Conservation (phyloP, 2,329 filamentous ascomycete species). For the Ambrosiella beaveri region DNA sequence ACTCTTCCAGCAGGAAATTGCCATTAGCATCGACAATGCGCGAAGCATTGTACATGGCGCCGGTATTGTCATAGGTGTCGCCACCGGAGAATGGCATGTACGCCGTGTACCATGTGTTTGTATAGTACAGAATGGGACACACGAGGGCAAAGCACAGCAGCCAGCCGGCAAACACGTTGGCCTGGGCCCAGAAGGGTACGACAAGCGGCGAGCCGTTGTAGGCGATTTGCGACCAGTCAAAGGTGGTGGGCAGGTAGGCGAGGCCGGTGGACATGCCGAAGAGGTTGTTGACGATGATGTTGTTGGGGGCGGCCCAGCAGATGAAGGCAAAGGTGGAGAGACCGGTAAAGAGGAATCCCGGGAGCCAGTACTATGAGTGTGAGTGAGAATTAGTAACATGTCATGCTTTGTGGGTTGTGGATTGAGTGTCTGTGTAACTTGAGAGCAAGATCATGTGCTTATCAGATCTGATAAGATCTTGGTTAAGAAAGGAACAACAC, state of each 20-base stretch:
- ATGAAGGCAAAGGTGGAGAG: slow-evolving; percentile 40
- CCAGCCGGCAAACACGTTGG: slow-evolving; percentile 35
- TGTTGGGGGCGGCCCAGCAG: slow-evolving; percentile 43
- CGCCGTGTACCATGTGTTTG: slow-evolving; percentile 36
- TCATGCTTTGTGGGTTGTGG: slow-evolving; percentile 16
- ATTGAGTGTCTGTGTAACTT: too few relatives aligned
- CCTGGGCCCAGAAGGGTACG: slow-evolving; percentile 37
- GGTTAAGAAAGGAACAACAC: slow-evolving; percentile 16
- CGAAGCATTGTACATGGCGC: slow-evolving; percentile 38
- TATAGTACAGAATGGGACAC: slow-evolving; percentile 40
- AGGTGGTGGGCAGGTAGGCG: slow-evolving; percentile 42
- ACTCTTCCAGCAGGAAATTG: slow-evolving; percentile 40
- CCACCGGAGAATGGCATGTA: slow-evolving; percentile 43
- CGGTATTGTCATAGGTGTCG: slow-evolving; percentile 44
- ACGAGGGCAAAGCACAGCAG: slow-evolving; percentile 37
- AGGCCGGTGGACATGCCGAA: slow-evolving; percentile 41
- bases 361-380: slow-evolving; percentile 30
- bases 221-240: slow-evolving; percentile 33
- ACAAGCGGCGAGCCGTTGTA: slow-evolving; percentile 32
- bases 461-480: too few relatives aligned
- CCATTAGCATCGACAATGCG: slow-evolving; percentile 37
- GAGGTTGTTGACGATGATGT: slow-evolving; percentile 39
- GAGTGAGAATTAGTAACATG: neutral
- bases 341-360: slow-evolving; percentile 28
- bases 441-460: too few relatives aligned